phyloP scores from a whole-genome alignment of 164 flowering plant genomes.

The Pachysandra terminalis region DNA sequence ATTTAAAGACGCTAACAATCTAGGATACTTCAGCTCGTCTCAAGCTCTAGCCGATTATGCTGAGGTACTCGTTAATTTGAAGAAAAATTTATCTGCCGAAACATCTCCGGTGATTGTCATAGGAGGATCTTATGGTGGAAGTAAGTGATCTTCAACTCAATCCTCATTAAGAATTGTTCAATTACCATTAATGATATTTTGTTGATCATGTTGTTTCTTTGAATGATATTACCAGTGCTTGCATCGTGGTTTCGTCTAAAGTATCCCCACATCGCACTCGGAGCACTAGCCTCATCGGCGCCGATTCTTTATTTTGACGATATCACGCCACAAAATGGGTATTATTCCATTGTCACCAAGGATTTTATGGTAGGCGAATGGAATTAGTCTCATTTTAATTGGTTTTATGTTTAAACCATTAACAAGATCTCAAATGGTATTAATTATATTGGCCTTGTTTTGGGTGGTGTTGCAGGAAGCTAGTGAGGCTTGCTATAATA shows the following conservation, averaged over 20 bases:
- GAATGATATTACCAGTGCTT: no score
- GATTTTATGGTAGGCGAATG: slow-evolving; percentile 35
- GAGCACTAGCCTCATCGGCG: slow-evolving; percentile 77
- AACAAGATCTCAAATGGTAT: neutral
- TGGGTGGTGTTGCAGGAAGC: slow-evolving; percentile 27
- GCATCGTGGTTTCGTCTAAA: no score
- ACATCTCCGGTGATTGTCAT: slow-evolving; percentile 56
- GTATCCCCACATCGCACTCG: slow-evolving; percentile 47
- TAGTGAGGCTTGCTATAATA: slow-evolving; percentile 44
- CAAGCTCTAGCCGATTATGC: slow-evolving; percentile 87
- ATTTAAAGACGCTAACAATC: slow-evolving; percentile 29
- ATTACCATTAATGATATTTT: neutral
- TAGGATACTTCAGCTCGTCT: slow-evolving; percentile 66
- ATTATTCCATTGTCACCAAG: slow-evolving; percentile 44
- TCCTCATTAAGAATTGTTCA: no score
- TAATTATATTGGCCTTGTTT: neutral
- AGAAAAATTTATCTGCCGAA: slow-evolving; percentile 35
- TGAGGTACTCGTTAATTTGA: slow-evolving; percentile 38
- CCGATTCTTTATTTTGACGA: no score
- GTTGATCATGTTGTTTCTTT: no score
- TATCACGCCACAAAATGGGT: no score
- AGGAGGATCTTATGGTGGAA: slow-evolving; percentile 83
- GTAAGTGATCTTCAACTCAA: slow-evolving; percentile 23
- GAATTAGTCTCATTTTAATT: no score
- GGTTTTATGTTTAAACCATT: no score